phyloP scores from a whole-genome alignment of 768 basidiomycete genomes.

The Pleurotus giganteus region DNA sequence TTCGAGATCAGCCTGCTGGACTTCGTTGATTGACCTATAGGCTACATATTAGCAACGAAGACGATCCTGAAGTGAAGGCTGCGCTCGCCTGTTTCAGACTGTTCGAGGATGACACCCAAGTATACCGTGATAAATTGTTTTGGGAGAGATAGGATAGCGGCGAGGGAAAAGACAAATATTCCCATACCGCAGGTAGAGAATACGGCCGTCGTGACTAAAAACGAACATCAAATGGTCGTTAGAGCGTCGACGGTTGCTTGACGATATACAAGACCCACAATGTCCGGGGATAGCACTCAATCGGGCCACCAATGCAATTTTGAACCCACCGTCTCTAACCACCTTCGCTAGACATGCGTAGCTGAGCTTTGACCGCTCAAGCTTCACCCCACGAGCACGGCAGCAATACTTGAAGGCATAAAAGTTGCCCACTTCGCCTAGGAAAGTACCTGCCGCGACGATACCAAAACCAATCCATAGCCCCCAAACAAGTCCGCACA shows the following conservation, averaged over 20 bases:
- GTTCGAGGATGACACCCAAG: slow-evolving; percentile 76
- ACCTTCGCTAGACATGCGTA: slow-evolving; percentile 65
- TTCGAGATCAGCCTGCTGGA: slow-evolving; percentile 68
- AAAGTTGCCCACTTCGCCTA: slow-evolving; percentile 87
- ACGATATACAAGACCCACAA: slow-evolving; percentile 48
- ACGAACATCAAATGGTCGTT: background rate
- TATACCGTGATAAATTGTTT: slow-evolving; percentile 94
- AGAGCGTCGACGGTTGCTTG: slow-evolving; percentile 8
- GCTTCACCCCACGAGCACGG: slow-evolving; percentile 68
- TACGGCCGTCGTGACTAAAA: slow-evolving; percentile 78
- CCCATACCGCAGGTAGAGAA: slow-evolving; percentile 90
- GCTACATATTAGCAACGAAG: background rate
- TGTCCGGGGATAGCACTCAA: slow-evolving; percentile 86
- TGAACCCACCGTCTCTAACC: slow-evolving; percentile 87
- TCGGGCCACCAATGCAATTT: slow-evolving; percentile 73
- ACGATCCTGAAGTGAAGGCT: slow-evolving; percentile 11
- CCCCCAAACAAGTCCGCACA: slow-evolving; percentile 91
- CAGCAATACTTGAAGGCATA: slow-evolving; percentile 87
- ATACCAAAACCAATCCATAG: slow-evolving; percentile 86
- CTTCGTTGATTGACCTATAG: slow-evolving; percentile 32
- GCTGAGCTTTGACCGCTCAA: slow-evolving; percentile 54
- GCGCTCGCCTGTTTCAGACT: slow-evolving; percentile 34
- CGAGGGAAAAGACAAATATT: slow-evolving; percentile 72
- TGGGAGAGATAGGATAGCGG: slow-evolving; percentile 80
- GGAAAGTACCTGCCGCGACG: slow-evolving; percentile 76